Evolutionary conservation across 352 stramenopile genomes (phyloP).

Genomic region (Phytophthora lateralis): DNA sequence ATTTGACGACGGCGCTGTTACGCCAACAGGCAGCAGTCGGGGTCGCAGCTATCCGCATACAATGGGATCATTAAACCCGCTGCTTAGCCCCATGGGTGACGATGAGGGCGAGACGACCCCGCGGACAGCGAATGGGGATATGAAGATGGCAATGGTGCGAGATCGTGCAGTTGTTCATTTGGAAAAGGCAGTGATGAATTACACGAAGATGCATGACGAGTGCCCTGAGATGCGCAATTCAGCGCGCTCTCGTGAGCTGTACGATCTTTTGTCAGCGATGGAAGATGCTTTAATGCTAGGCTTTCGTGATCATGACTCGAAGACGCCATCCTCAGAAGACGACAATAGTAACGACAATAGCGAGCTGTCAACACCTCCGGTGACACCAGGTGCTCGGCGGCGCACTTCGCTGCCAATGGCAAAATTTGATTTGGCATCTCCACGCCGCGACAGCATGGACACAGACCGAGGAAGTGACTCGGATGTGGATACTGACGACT

Average conservation of each 20-base stretch:
- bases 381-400: constrained; percentile 24
- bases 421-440: constrained; percentile 23
- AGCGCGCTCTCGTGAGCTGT: constrained; percentile 64
- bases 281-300: constrained; percentile 78
- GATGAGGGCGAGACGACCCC: constrained; percentile 21
- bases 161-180: constrained; percentile 61
- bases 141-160: constrained; percentile 37
- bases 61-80: constrained; percentile 28
- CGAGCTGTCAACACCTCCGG: constrained; percentile 29
- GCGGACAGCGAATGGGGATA: constrained; percentile 10
- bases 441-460: constrained; percentile 24
- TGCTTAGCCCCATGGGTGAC: constrained; percentile 29
- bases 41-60: constrained; percentile 19
- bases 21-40: constrained; percentile 25
- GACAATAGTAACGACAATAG: constrained; percentile 15
- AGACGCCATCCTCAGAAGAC: constrained; percentile 22
- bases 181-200: constrained; percentile 63
- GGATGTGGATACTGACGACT: constrained; percentile 28
- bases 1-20: constrained; percentile 33
- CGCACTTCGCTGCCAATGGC: constrained; percentile 21
- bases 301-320: constrained; percentile 40
- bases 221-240: constrained; percentile 71
- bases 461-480: constrained; percentile 26
- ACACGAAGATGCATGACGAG: constrained; percentile 64
- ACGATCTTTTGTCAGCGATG: constrained; percentile 68